A percentile compares a stretch with the other conserved stretches of the same genome.
phyloP scores from a whole-genome alignment of 345 rosid genomes.

The Cardamine chenopodiifolia region DNA sequence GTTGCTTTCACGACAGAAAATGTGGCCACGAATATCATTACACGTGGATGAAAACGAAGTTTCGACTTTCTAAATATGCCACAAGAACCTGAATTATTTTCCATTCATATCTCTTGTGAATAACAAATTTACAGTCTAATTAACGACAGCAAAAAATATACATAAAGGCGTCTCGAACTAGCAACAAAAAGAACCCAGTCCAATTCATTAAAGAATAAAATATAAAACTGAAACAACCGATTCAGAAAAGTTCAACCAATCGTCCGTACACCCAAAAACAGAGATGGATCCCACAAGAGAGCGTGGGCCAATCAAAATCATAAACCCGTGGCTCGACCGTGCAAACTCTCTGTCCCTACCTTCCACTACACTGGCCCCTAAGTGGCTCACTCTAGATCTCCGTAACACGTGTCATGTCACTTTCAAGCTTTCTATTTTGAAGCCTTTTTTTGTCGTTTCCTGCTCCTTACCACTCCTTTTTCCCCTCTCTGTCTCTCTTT shows the following conservation, averaged over 20 bases:
- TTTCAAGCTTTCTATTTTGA: not conserved
- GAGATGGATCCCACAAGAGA: not conserved
- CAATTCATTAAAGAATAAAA: not conserved
- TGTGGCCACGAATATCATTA: not conserved
- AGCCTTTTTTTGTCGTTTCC: not conserved
- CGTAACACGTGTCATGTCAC: not conserved
- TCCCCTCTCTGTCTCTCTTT: not conserved
- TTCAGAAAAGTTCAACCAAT: not conserved
- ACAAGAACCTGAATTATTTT: not conserved
- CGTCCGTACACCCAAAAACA: not conserved
- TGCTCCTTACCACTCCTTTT: not conserved
- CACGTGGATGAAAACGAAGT: constrained; percentile 7
- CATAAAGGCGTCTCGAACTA: not conserved
- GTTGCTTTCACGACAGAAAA: not conserved
- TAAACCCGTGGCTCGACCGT: not conserved
- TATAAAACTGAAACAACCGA: not conserved
- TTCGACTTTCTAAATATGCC: not conserved
- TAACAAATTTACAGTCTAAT: not conserved
- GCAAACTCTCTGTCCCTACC: not conserved
- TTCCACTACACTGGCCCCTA: not conserved
- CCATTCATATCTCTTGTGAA: not conserved
- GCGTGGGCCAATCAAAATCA: not conserved
- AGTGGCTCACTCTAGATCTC: constrained; percentile 13
- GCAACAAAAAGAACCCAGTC: not conserved
- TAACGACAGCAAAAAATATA: not conserved